A percentile compares a stretch with the other conserved stretches of the same genome.
Conservation (phyloP, 2,329 filamentous ascomycete species). For the Periconia sp. region DNA sequence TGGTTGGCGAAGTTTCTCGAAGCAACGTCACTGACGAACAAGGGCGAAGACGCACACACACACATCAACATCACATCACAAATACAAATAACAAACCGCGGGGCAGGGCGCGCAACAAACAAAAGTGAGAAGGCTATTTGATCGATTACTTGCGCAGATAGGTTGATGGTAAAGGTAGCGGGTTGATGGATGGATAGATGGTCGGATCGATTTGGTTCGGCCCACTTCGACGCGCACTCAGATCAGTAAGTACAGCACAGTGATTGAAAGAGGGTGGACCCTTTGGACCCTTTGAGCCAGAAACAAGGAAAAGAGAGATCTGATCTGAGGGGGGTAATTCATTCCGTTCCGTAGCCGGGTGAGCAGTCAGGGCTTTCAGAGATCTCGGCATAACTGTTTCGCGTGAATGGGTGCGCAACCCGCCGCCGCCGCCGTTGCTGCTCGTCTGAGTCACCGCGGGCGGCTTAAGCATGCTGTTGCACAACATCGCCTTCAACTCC, state of each 20-base stretch:
- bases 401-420: conserved; percentile 10
- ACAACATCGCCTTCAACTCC: too few relatives aligned
- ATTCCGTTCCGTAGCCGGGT: background rate
- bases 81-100: too few relatives aligned
- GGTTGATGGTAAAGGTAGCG: background rate
- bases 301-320: background rate
- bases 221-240: too few relatives aligned
- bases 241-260: too few relatives aligned
- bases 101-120: background rate
- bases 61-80: too few relatives aligned
- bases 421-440: background rate
- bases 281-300: background rate
- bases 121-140: background rate
- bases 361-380: background rate
- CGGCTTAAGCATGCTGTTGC: background rate
- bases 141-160: background rate
- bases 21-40: conserved; percentile 4
- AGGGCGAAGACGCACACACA: too few relatives aligned
- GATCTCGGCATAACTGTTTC: conserved; percentile 8
- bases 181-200: background rate
- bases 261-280: too few relatives aligned
- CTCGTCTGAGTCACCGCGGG: conserved; percentile 17
- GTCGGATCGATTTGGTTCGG: background rate
- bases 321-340: conserved; percentile 3
- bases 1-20: conserved; percentile 17